phyloP scores from a whole-genome alignment of 495 filamentous ascomycete genomes.

The Penicillium nucicola region DNA sequence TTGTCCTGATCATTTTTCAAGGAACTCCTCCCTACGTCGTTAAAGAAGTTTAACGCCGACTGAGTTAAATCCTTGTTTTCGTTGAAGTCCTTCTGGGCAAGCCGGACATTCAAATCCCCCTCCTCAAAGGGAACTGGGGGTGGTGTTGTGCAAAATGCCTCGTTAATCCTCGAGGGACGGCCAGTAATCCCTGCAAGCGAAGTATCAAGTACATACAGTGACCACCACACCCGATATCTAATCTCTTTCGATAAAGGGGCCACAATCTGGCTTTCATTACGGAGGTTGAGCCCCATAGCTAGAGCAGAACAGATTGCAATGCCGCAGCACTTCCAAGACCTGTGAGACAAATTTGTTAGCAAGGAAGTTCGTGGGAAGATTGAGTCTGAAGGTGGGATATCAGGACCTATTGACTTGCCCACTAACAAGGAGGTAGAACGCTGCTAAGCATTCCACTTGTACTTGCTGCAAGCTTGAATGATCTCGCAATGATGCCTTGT shows the following conservation, averaged over 20 bases:
- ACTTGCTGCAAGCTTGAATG: constrained; percentile 58
- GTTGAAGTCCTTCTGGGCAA: neutral
- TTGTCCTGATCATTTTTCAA: too few species aligned
- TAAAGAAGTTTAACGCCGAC: neutral
- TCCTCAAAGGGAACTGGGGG: constrained; percentile 47
- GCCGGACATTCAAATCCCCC: constrained; percentile 29
- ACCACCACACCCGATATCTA: constrained; percentile 38
- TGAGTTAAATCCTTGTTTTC: neutral
- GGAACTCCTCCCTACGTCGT: too few species aligned
- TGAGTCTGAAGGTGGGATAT: too few species aligned
- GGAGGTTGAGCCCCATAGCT: constrained; percentile 55
- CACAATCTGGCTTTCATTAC: constrained; percentile 46
- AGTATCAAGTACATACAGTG: constrained; percentile 53
- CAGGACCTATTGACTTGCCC: constrained; percentile 58
- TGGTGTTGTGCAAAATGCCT: constrained; percentile 52
- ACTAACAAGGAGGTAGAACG: constrained; percentile 57
- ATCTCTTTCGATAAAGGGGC: constrained; percentile 41
- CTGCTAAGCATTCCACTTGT: constrained; percentile 53
- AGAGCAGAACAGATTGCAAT: constrained; percentile 53
- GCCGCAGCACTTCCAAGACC: constrained; percentile 56
- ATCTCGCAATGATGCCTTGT: constrained; percentile 41
- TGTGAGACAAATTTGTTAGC: constrained; percentile 15
- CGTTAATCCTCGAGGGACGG: constrained; percentile 49
- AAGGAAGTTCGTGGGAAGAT: neutral
- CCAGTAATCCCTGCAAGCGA: constrained; percentile 57